Evolutionary conservation across 495 filamentous ascomycete species (phyloP), one percentile per base, ranked within the genome.

Genomic region (Daldinia concentrica): DNA sequence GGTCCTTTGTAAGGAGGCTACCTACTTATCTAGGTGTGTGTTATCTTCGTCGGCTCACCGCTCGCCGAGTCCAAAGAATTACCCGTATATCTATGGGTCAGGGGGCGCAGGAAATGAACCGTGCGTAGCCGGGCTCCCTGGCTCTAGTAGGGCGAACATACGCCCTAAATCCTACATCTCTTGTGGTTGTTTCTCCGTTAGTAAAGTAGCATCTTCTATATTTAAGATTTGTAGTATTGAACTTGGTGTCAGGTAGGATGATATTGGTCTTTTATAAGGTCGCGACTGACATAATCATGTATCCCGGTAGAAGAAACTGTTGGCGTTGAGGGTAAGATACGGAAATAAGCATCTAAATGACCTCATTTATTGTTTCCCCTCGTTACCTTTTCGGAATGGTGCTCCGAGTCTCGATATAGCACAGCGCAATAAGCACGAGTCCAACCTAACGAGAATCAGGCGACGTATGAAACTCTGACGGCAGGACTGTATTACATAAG

Each of bases 401-500:
- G 6, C 17, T 4, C 24, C 50, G 36, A 43, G 15, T 43, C 51
- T 56, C 7, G 34, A 34, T 32, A 56, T 52, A 51, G 27, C 19
- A 55, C 30, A 64, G 54, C 54, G 29, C 39, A 51, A 36, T 36
- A 36, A 36, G 34, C 34, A 36, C 34, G 4, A 36, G 34, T 36
- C 61, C 6, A 65, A 8, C 39, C 6, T 57, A 22, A 27, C 37
- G 26, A 19, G 11, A 50, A 34, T 29, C 17, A 15, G 24, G 11
- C 26, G 36, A 43, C 37, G 50, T 43, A 51, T 41, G 50, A 62
- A 61, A 58, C 22, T 62, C 36, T 66, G 57, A 66, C 66, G 43
- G 30, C 54, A 58, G 58, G 39, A 58, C 26, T 48, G 29, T 48
- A 66, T 71, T 71, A 71, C 51, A 57, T 65, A 65, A 71, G 50